Base-by-base conservation (phyloP, 192 early-diverging fungal genomes). In the Coemansia reversa region DNA sequence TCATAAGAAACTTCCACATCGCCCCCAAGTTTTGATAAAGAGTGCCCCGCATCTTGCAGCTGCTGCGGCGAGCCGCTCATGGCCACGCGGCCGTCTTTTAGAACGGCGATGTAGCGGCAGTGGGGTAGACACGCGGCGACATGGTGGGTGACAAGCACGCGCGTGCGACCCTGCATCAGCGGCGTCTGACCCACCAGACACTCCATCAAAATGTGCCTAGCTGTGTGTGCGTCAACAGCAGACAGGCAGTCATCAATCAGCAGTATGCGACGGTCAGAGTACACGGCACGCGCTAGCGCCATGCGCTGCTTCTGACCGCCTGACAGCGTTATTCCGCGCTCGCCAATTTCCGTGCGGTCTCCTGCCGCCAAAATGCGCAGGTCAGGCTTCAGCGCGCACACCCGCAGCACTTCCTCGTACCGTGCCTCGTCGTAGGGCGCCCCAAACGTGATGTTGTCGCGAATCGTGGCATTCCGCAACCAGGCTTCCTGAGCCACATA, bases 191-290 rank as follows among this genome's bases (percentile, higher is more conserved):
- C 86, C 20, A 86, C 79, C 64, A 98, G 63, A 57, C 92, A 94
- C 47, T 89, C 67, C 7, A 88, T 84, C 51, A 92, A 88, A 28
- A 99, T 80, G 62, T 93, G 91, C 51, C 88, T 87, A 20, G 90
- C 94, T 1, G 96, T 98, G 52, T 95, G 95, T 3, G 94, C 88
- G 71, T 99, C 97, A 0, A 98, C 96, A 24, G 97, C 97, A 22
- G 91, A 93, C 48, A 97, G 80, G 70, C 90, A 92, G 73, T 95
- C 95, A 72, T 97, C 95, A 59, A 94, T 74, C 3, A 95, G 72
- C 39, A 95, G 66, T 25, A 86, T 83, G 11, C 68, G 75, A 23
- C 88, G 84, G 28, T 74, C 58, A 22, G 83, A 86, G 74, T 95
- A 98, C 8, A 95, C 79, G 7, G 94, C 93, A 28, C 95, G 84